Percentiles rank a stretch among this genome's conserved stretches.
These are phyloP conservation scores for Rubia peregrina DNA, from an alignment of 305 asterid genomes.

Conservation along the genomic window DNA sequence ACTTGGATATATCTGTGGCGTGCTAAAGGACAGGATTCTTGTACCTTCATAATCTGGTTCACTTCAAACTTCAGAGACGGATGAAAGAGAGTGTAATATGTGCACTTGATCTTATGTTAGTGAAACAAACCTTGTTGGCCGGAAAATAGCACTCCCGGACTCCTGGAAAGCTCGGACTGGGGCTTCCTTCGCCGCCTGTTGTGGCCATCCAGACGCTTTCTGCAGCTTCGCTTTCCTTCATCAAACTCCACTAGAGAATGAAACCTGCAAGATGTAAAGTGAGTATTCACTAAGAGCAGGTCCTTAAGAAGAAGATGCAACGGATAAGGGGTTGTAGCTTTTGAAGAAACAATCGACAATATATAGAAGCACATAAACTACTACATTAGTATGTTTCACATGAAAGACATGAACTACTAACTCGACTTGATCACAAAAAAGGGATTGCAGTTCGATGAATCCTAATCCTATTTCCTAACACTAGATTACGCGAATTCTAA, in stretches of 20 bases:
- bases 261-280: slow-evolving; percentile 42
- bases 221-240: slow-evolving; percentile 82
- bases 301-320: background rate
- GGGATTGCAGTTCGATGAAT: background rate
- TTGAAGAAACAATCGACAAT: background rate
- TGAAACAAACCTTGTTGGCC: slow-evolving; percentile 26
- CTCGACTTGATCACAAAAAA: background rate
- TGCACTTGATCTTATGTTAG: background rate
- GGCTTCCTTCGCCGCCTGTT: slow-evolving; percentile 87
- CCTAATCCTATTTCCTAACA: background rate
- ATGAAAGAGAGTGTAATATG: background rate
- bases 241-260: slow-evolving; percentile 79
- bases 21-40: slow-evolving; percentile 41
- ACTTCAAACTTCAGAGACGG: background rate
- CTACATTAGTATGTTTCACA: background rate
- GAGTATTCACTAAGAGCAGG: background rate
- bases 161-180: slow-evolving; percentile 46
- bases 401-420: background rate
- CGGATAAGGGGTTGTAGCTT: background rate
- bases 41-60: slow-evolving; percentile 22
- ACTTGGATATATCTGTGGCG: slow-evolving; percentile 38
- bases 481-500: background rate
- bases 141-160: slow-evolving; percentile 34
- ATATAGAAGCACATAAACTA: too few species aligned
- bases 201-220: slow-evolving; percentile 88